Base-by-base conservation (phyloP, 2,329 filamentous ascomycete genomes). In the Sordariomycetes sp. region DNA sequence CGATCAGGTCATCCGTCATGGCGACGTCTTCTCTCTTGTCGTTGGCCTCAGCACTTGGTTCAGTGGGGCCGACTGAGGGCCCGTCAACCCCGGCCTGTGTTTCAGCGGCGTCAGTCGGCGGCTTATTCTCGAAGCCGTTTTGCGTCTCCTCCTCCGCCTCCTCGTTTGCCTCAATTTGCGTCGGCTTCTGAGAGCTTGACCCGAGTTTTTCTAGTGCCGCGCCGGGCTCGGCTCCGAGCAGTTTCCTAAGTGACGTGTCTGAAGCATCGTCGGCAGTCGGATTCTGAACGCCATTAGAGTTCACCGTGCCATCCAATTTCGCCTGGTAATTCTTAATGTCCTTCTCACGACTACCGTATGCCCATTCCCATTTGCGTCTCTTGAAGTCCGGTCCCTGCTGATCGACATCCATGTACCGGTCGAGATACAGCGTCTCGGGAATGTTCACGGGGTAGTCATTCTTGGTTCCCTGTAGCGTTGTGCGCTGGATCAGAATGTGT, bases 401-500 rank as follows among this genome's bases (percentile, higher is more conserved):
- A 1, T 70, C 64, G 5, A 75, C 72, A 40, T 86, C 79, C 70
- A 88, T 81, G 55, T 94, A 98, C 19, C 88, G 75, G 57, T 96
- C 92, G 34, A 98, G 67, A 50, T 85, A 94, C 10, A 98, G 69
- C 3, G 72, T 79, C 43, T 92, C 81, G 5, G 82, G 79, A n/a
- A 98, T 75, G 15, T 76, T 69, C 10, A 98, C 73, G 9, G 84
- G 76, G 40, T 87, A 79, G 35, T 76, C 77, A 19, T 87, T 86
- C 51, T 94, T 94, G 28, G 70, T 70, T 6, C 72, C 70, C 42
- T 86, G 79, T 33, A 78, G 86, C 39, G 82, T 79, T 4, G 84
- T 80, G 5, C 92, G 79, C 51, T 94, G 86, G 21, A 98, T 85
- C 43, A 87, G 83, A 29, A 98, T 78, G 48, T 95, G 88, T 14